phyloP scores from a whole-genome alignment of 2,329 filamentous ascomycete species.

The Aureobasidium sp. region DNA sequence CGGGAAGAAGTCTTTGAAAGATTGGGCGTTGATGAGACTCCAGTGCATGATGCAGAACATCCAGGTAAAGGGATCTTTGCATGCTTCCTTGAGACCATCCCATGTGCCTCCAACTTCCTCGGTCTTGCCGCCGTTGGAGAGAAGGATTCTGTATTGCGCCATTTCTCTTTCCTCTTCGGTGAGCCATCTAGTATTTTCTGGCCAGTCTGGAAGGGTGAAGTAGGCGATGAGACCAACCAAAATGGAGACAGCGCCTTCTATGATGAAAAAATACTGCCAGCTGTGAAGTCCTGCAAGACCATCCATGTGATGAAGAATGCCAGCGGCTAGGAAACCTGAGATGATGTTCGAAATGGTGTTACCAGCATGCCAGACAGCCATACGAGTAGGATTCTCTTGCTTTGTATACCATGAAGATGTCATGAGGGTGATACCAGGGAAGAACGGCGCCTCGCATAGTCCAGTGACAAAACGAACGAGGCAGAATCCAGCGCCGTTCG shows the following conservation, averaged over 20 bases:
- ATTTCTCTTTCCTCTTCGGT: constrained; percentile 46
- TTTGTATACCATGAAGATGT: constrained; percentile 44
- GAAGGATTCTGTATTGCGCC: constrained; percentile 32
- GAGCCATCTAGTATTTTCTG: constrained; percentile 47
- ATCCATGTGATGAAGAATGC: background rate
- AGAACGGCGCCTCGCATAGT: constrained; percentile 40
- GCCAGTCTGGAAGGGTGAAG: constrained; percentile 36
- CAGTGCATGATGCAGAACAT: constrained; percentile 37
- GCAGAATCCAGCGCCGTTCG: constrained; percentile 29
- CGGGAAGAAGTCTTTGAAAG: constrained; percentile 31
- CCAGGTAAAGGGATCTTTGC: constrained; percentile 36
- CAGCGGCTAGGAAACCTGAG: constrained; percentile 1
- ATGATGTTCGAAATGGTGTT: constrained; percentile 1
- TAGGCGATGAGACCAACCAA: constrained; percentile 1
- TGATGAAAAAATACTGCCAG: constrained; percentile 38
- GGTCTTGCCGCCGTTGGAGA: constrained; percentile 28
- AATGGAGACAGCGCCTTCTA: constrained; percentile 35
- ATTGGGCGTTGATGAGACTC: constrained; percentile 28
- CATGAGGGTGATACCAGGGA: constrained; percentile 31
- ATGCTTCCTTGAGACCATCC: constrained; percentile 31
- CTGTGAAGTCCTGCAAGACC: constrained; percentile 37
- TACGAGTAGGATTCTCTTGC: constrained; percentile 37
- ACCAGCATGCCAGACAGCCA: constrained; percentile 35
- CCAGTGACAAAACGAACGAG: constrained; percentile 35
- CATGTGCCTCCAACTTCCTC: constrained; percentile 38